Conservation (phyloP, 345 rosid species). For the Cardamine occulta region DNA sequence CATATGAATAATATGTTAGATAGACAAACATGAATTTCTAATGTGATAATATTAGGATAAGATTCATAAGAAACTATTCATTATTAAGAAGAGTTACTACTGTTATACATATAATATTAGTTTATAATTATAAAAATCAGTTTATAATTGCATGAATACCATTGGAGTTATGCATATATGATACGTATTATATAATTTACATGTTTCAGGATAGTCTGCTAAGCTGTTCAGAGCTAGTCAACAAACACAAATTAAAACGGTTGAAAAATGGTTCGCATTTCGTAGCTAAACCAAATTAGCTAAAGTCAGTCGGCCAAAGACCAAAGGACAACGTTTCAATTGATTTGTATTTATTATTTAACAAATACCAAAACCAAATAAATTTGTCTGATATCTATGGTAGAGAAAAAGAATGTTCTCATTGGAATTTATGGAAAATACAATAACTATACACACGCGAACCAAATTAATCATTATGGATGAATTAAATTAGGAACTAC, state of each 20-base stretch:
- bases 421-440: neutral
- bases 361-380: neutral
- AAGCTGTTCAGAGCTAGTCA: neutral
- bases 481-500: too few species aligned
- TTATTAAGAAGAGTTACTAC: too few species aligned
- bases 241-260: neutral
- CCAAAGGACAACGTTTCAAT: neutral
- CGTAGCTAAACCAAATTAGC: neutral
- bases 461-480: too few species aligned
- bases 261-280: neutral
- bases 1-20: neutral
- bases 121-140: too few species aligned
- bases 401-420: neutral
- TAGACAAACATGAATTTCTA: too few species aligned
- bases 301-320: neutral
- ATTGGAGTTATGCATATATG: too few species aligned
- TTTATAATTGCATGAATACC: too few species aligned
- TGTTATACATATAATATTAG: too few species aligned
- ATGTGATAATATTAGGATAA: neutral
- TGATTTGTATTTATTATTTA: neutral
- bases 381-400: neutral
- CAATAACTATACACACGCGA: neutral
- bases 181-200: too few species aligned
- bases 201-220: neutral
- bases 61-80: neutral